Conservation (phyloP, 2,329 filamentous ascomycete genomes). For the Apiospora koreana region DNA sequence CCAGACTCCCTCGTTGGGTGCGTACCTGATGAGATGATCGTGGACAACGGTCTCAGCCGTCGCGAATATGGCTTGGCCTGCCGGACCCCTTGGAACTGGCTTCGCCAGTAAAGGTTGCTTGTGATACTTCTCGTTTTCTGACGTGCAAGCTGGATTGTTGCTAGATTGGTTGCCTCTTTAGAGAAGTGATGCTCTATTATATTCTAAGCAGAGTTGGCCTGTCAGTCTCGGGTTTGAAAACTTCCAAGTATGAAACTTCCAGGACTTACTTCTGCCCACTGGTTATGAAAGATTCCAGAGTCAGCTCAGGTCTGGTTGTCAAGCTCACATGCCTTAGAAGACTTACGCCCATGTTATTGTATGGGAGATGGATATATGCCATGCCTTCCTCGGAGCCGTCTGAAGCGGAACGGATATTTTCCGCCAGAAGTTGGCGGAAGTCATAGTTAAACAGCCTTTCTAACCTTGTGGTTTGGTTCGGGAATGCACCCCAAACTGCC, state of each 20-base stretch:
- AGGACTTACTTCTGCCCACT: constrained; percentile 31
- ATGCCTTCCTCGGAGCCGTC: background rate
- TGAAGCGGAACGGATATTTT: background rate
- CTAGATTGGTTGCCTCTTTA: too few species aligned
- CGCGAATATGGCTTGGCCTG: constrained; percentile 32
- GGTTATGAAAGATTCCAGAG: background rate
- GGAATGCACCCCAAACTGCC: background rate
- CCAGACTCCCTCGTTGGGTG: background rate
- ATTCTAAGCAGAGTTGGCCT: too few species aligned
- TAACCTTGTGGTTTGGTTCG: background rate
- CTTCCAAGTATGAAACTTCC: background rate
- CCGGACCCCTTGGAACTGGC: constrained; percentile 32
- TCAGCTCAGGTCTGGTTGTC: constrained; percentile 14
- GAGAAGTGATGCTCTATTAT: too few species aligned
- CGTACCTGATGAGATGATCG: constrained; percentile 30
- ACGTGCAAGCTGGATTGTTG: too few species aligned
- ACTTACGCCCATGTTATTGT: constrained; percentile 34
- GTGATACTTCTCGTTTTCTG: constrained; percentile 18
- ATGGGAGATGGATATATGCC: constrained; percentile 32
- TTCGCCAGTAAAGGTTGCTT: constrained; percentile 33
- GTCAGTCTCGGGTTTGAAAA: constrained; percentile 19
- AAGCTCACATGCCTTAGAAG: background rate
- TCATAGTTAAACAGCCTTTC: background rate
- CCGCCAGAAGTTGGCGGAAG: background rate
- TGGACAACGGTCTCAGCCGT: constrained; percentile 37